A percentile compares a stretch with the other conserved stretches of the same genome.
phyloP scores from a whole-genome alignment of 805 yeast species.

The Candida nitratophila region DNA sequence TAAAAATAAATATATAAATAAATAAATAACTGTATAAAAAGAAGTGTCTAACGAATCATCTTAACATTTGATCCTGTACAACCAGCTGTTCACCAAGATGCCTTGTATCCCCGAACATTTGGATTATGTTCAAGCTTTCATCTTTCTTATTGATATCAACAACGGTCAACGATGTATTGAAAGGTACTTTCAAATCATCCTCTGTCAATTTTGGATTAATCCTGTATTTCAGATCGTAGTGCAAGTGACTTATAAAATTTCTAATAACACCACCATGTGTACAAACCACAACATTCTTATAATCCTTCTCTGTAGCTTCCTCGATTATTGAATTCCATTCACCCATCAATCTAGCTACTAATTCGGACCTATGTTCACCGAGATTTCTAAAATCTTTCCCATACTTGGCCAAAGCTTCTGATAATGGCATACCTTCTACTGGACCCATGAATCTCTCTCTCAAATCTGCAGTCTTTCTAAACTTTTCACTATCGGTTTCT shows the following conservation, averaged over 20 bases:
- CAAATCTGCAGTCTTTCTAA: slow-evolving; percentile 33
- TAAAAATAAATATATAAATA: no score
- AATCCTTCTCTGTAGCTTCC: slow-evolving; percentile 25
- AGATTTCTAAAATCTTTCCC: slow-evolving; percentile 54
- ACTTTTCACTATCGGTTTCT: slow-evolving; percentile 9
- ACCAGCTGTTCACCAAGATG: slow-evolving; percentile 56
- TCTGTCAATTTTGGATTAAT: slow-evolving; percentile 32
- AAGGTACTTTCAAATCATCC: slow-evolving; percentile 50
- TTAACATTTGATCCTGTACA: slow-evolving; percentile 40
- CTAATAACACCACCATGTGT: slow-evolving; percentile 83
- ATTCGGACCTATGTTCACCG: slow-evolving; percentile 51
- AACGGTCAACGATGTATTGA: slow-evolving; percentile 67
- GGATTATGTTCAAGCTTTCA: slow-evolving; percentile 35
- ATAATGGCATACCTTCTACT: slow-evolving; percentile 66
- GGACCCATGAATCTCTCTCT: slow-evolving; percentile 78
- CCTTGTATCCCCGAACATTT: slow-evolving; percentile 55
- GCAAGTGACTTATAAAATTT: slow-evolving; percentile 45
- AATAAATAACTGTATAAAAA: no score
- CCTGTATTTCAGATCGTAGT: slow-evolving; percentile 29
- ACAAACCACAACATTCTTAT: slow-evolving; percentile 50
- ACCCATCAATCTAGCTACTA: slow-evolving; percentile 40
- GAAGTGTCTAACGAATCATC: no score
- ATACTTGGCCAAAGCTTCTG: slow-evolving; percentile 53
- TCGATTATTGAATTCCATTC: slow-evolving; percentile 39
- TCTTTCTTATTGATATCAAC: slow-evolving; percentile 43